Evolutionary conservation across 2,329 filamentous ascomycete species (phyloP), one percentile per base, ranked within the genome.

Genomic region (Juglanconis oblonga): DNA sequence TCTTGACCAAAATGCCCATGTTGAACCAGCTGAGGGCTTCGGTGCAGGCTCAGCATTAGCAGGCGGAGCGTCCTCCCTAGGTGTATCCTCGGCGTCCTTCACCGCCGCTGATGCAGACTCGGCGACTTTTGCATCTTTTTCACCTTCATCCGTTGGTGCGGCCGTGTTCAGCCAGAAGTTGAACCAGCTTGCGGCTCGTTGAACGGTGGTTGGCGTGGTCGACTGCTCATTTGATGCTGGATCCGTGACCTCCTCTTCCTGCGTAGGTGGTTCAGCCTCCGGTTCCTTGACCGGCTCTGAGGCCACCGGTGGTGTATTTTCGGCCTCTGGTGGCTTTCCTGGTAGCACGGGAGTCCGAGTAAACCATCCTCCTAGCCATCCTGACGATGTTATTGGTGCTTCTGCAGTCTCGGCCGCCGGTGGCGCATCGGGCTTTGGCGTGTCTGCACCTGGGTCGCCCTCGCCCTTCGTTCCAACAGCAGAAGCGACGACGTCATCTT

Each of bases 1-100:
- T 50, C 81, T 84, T 13, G 87, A 91, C 90, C 90, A 94, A 65
- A 94, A 93, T 0, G 88, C 90, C 90, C 90, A 94, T 0, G 87
- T 90, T 0, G 89, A 89, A 11, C 83, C 84, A 17, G 79, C 77
- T 14, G 81, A 76, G 5, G 79, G 79, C n/a, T 73, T 68, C 1
- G 74, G 67, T 8, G 69, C 67, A 58, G 73, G 63, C 36, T 70
- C 58, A 49, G 68, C 62, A 8, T 71, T 68, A 13, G 70, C 57
- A 13, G 71, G 58, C 4, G 74, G 69, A 2, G 75, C 75, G 65
- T 83, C 77, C 51, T 77, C 59, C 74, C 79, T 71, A 64, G 75
- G 67, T 65, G 81, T 68, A 64, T 82, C 76, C 5, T 76, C 73
- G 1, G 72, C 63, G 36, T 73, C 69, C 36, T 75, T 72, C 13